Base-by-base conservation (phyloP, 768 basidiomycete species). In the Calocera cornea region DNA sequence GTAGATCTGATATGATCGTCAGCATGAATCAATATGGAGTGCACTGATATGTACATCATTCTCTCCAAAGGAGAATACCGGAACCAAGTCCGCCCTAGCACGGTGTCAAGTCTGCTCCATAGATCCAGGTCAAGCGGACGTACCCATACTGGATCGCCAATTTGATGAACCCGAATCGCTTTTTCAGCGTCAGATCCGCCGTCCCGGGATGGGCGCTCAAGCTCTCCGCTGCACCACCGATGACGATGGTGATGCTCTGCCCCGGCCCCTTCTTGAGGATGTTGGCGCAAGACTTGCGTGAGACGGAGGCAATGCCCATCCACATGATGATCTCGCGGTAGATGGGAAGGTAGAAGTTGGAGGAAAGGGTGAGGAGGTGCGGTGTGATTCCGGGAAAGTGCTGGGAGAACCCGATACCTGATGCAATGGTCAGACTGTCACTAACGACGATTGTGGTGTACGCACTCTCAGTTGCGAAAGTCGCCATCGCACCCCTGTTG, bases 1-100 rank as follows among this genome's bases (percentile, higher is more conserved):
- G 72, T 92, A 99, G 65, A 99, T 97, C 94, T 97, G 73, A 5
- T 24, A 60, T 34, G 44, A n/a, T n/a, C n/a, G n/a, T n/a, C 27
- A n/a, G 60, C 19, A 11, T 44, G 3, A 47, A 1, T 19, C 41
- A n/a, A n/a, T n/a, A n/a, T n/a, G 16, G 49, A 49, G 27, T 2
- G 10, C 29, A 34, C 33, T 1, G 22, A 44, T 2, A 70, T 85
- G 73, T 69, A 95, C 95, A 76, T 98, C 97, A 75, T 98, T 98
- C 80, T 99, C 97, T 14, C 97, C 97, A 72, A 99, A 99, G 3
- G 92, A 95, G 74, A 99, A 98, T 1, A 97, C 95, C 0, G 97
- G 97, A 0, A 99, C 97, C 12, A 99, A 81, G 73, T 95, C 92
- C 41, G 97, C 97, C 66, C 93, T 94, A 70, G 16, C 63, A 27